Evolutionary conservation across 345 rosid genomes (phyloP).

Genomic region (Durio zibethinus): DNA sequence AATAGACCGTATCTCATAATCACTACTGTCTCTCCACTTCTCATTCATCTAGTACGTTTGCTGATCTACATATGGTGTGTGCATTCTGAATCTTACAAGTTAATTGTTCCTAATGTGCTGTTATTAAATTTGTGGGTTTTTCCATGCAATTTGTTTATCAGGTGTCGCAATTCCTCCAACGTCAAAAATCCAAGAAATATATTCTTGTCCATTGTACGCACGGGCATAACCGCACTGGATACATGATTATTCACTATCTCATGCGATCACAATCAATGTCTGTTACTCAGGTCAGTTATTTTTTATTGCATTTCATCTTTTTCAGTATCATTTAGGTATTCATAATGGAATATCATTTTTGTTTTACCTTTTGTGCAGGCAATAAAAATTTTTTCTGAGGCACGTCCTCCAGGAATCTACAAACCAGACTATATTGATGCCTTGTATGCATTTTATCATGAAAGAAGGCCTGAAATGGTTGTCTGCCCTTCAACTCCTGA

Average conservation of each 20-base stretch:
- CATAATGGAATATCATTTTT: not conserved
- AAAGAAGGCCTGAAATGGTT: slow-evolving; percentile 68
- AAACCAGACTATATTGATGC: slow-evolving; percentile 88
- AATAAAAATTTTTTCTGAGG: slow-evolving; percentile 66
- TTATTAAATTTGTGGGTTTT: not conserved
- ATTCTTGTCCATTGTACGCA: slow-evolving; percentile 98
- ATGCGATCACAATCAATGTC: slow-evolving; percentile 78
- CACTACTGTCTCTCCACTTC: not conserved
- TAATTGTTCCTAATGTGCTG: not conserved
- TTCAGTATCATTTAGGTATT: not conserved
- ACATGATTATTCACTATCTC: slow-evolving; percentile 89
- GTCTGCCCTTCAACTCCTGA: slow-evolving; percentile 87
- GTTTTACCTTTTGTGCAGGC: slow-evolving; percentile 52
- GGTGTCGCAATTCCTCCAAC: slow-evolving; percentile 70
- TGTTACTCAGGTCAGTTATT: slow-evolving; percentile 65
- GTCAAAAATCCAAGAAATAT: slow-evolving; percentile 78
- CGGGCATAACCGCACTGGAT: slow-evolving; percentile 98
- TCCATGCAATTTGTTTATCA: slow-evolving; percentile 24
- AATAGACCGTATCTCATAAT: not conserved
- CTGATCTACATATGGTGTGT: not conserved
- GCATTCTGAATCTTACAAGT: not conserved
- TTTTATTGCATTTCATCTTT: not conserved
- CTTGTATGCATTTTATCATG: slow-evolving; percentile 84
- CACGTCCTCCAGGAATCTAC: slow-evolving; percentile 98
- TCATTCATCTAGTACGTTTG: not conserved